Evolutionary conservation across 768 basidiomycete species (phyloP).

Genomic region (Termitomyces sp.): DNA sequence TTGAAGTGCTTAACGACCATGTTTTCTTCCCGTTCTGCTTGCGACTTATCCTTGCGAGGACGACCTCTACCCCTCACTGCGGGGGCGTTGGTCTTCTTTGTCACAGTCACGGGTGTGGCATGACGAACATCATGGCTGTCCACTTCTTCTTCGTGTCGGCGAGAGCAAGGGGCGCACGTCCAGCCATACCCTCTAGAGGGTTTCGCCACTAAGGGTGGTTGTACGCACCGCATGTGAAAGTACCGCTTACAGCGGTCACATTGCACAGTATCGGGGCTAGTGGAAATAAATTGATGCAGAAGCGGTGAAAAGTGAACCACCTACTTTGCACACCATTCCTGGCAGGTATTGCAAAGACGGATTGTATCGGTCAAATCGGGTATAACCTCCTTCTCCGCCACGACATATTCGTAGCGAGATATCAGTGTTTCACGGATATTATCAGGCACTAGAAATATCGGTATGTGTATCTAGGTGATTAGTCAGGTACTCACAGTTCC

Average conservation of each 20-base stretch:
- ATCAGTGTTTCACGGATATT: constrained; percentile 74
- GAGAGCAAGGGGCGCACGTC: constrained; percentile 94
- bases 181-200: constrained; percentile 96
- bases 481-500: constrained; percentile 66
- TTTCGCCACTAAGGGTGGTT: constrained; percentile 86
- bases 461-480: constrained; percentile 16
- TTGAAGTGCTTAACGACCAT: constrained; percentile 80
- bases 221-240: constrained; percentile 94
- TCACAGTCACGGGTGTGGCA: constrained; percentile 35
- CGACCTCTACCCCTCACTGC: constrained; percentile 69
- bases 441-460: constrained; percentile 60
- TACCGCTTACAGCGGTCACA: constrained; percentile 90
- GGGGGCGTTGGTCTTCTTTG: constrained; percentile 66
- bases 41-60: constrained; percentile 69
- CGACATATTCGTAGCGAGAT: constrained; percentile 89
- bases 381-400: constrained; percentile 91
- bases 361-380: constrained; percentile 85
- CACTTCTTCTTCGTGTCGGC: constrained; percentile 82
- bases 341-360: constrained; percentile 83
- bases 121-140: constrained; percentile 70
- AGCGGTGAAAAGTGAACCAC: constrained; percentile 24
- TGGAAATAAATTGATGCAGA: constrained; percentile 12
- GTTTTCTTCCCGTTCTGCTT: constrained; percentile 76
- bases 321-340: constrained; percentile 86
- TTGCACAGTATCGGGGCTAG: constrained; percentile 78